Conservation (phyloP, 2,329 filamentous ascomycete species). For the Stagonosporopsis chrysanthemi region DNA sequence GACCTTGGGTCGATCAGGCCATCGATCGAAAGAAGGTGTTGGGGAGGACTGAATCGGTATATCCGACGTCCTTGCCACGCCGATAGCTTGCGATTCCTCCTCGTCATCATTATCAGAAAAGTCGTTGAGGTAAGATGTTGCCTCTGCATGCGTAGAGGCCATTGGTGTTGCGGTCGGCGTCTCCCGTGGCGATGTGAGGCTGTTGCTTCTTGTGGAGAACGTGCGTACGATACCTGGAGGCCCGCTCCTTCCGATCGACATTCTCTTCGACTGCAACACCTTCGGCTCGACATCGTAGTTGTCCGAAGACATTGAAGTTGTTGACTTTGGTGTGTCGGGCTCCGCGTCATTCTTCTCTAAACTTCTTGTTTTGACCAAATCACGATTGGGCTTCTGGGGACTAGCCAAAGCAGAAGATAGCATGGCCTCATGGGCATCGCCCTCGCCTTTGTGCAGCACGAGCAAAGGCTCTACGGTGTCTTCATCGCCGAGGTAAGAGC, state of each 20-base stretch:
- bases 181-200: conserved; percentile 30
- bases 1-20: conserved; percentile 24
- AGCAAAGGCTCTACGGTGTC: conserved; percentile 12
- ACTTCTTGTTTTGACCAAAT: conserved; percentile 21
- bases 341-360: conserved; percentile 27
- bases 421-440: conserved; percentile 38
- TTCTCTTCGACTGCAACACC: conserved; percentile 45
- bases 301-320: conserved; percentile 21
- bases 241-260: conserved; percentile 47
- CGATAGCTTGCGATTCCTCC: conserved; percentile 45
- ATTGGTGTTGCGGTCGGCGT: conserved; percentile 32
- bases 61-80: conserved; percentile 54
- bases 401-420: conserved; percentile 40
- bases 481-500: conserved; percentile 33
- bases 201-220: conserved; percentile 42
- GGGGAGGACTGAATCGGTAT: conserved; percentile 42
- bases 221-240: conserved; percentile 46
- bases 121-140: conserved; percentile 41
- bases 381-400: conserved; percentile 24
- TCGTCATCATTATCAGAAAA: conserved; percentile 36
- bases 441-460: conserved; percentile 10
- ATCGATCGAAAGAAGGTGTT: conserved; percentile 33
- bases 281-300: conserved; percentile 37
- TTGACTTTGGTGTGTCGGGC: conserved; percentile 22
- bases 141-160: conserved; percentile 24